Percentiles rank a stretch among this genome's conserved stretches.
These are phyloP conservation scores for Arthrobotrys entomopaga DNA, from an alignment of 2,329 filamentous ascomycete species.

Conservation along the genomic window DNA sequence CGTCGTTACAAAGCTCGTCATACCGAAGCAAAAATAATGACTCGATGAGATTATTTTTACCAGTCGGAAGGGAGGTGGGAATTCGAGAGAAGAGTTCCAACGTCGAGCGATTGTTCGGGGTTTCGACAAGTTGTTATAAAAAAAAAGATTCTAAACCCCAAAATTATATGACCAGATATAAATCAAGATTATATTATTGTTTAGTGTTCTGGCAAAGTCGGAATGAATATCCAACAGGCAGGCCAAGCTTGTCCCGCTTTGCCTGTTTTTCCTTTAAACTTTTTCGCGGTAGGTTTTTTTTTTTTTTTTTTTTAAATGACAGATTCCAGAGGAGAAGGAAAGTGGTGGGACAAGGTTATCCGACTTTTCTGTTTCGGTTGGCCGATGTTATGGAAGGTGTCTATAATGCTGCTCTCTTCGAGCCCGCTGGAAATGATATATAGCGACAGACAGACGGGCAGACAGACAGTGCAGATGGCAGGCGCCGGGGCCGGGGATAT, in stretches of 20 bases:
- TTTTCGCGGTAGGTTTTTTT: conserved; percentile 35
- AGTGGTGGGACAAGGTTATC: conserved; percentile 47
- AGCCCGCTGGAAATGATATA: conserved; percentile 34
- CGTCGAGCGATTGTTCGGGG: conserved; percentile 39
- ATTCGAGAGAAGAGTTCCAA: conserved; percentile 32
- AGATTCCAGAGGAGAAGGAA: neutral
- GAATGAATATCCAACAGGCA: conserved; percentile 53
- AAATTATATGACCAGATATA: neutral
- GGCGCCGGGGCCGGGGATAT: conserved; percentile 31
- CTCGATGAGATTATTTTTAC: neutral
- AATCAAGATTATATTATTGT: neutral
- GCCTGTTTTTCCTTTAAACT: conserved; percentile 41
- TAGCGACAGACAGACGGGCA: conserved; percentile 44
- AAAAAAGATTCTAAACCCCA: neutral
- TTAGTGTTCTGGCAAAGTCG: conserved; percentile 38
- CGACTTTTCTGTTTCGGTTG: conserved; percentile 52
- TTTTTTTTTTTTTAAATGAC: conserved; percentile 26
- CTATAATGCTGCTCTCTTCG: conserved; percentile 8
- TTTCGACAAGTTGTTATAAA: conserved; percentile 2
- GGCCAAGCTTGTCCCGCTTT: conserved; percentile 32
- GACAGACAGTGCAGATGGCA: no score
- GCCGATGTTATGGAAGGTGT: conserved; percentile 51
- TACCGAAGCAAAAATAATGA: conserved; percentile 30
- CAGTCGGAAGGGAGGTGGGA: neutral
- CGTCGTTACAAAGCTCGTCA: conserved; percentile 54